Base-by-base conservation (phyloP, 306 rosid species). In the Oemleria cerasiformis region DNA sequence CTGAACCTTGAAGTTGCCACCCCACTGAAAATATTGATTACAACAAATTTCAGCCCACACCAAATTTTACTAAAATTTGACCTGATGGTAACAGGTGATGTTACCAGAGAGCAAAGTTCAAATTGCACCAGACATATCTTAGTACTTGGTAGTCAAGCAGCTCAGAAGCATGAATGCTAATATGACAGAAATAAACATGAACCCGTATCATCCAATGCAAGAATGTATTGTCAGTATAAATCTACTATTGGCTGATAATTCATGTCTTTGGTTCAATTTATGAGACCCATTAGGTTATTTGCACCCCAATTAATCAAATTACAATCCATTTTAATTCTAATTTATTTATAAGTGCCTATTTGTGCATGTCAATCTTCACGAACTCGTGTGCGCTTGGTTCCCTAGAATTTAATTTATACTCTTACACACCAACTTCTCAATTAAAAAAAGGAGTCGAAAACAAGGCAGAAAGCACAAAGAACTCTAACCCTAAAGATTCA, bases 401-500 rank as follows among this genome's bases (percentile, higher is more conserved):
- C 23, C 57, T 7, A 7, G 1, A 51, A 51, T 51, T 5, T 7
- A 30, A 25, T 58, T 58, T 7, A n/a, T 58, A 58, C 41, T 30
- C 41, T 58, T 30, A 7, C n/a, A 42, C 30, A 25, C 30, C 62
- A 30, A 43, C 8, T 8, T 63, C 17, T 48, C 48, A 4, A 39
- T 9, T 14, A 45, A 43, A 71, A 70, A 45, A 40, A 25, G 6
- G 34, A 42, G 40, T 2, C 2, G 5, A 56, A 7, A 10, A 16
- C 5, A 5, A 1, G 39, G 39, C 11, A 11, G 4, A 5, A 40
- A 57, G 8, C 34, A 14, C 49, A 41, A 68, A 2, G 60, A 60
- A 67, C 60, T 53, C 67, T 55, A 71, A 67, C 19, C 80, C 67
- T 70, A 73, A 16, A 56, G 45, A 68, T 63, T 15, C 73, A 41